Evolutionary conservation across 129 eudicot species (phyloP), one percentile per base, ranked within the genome.

Genomic region (Gnaphalium uliginosum): DNA sequence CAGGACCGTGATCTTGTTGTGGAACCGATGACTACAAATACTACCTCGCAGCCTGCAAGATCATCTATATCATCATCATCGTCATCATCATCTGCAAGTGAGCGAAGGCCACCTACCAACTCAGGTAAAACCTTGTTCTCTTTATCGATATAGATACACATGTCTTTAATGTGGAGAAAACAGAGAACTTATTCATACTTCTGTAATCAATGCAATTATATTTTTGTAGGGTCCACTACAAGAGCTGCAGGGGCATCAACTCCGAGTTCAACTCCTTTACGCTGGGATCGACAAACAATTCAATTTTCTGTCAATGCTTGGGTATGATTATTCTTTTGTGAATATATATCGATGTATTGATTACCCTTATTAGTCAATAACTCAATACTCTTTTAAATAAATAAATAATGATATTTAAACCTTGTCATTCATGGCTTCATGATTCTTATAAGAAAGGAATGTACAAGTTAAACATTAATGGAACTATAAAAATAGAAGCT

Each of bases 241-340:
- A 85, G 97, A 86, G 82, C 94, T 54, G 78, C 97, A 25, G 97
- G 92, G 56, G 10, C 96, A 75, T 83, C 96, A 11, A 60, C 93
- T 79, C 80, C 89, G 14, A 79, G 73, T 79, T 74, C 97, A 67
- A 81, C 96, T 56, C 81, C 94, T 56, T 82, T 89, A 82, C 92
- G 89, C 24, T 89, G 93, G 96, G 96, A 91, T 84, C 79, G 81
- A 32, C 97, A 83, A 70, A 95, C 99, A 26, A 87, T 95, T 50
- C 93, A 87, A 27, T 95, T 95, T 86, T 89, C 99, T 35, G 90
- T 95, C 71, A 87, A 91, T 89, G 97, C 97, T 71, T 95, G 99
- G 99, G 99, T 95, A 87, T 62, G 54, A 37, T 2, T 3, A 19
- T 66, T 24, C 59, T 24, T 5, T 39, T 24, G 17, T 76, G 33